Base-by-base conservation (phyloP, 768 basidiomycete species). In the Naematelia encephala region DNA sequence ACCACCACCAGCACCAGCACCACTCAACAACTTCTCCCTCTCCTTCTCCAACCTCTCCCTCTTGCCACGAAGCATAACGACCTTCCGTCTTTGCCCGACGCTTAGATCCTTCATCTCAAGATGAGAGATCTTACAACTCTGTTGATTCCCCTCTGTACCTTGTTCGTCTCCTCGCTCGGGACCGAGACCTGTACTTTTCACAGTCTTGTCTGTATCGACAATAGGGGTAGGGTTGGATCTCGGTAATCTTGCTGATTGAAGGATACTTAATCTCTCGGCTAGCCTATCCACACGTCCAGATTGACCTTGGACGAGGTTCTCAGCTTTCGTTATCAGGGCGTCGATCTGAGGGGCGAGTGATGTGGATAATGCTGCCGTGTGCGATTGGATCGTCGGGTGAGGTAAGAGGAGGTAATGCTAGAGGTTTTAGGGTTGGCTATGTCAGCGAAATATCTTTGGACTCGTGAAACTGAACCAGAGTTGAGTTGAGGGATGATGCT, bases 321-420 rank as follows among this genome's bases (percentile, higher is more conserved):
- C 75, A 3, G 73, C 73, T 47, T 61, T 55, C 1, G 59, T 48
- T 23, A 77, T 73, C 5, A 77, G 60, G 8, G 57, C 48, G n/a
- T 77, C 72, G 54, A 77, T 75, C 52, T 77, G 72, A 5, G 75
- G 75, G 1, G 64, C 67, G 21, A 77, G 66, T 1, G 67, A 63
- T 23, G 61, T 47, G 1, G 72, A 63, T 13, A 77, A 60, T 5
- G 70, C 64, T 1, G 63, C 54, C 64, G 72, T 72, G 51, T 77
- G 71, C 16, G 70, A 54, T 54, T 52, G 44, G 49, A 77, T 66
- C 3, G 71, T 64, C 5, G 75, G 73, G 51, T 65, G 57, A 28
- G 75, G 75, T 1, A 77, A 63, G 42, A 77, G 59, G 3, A 77
- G 69, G 66, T 58, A 77, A 27, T 71, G 75, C 73, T 77, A 49